A percentile compares a stretch with the other conserved stretches of the same genome.
Conservation (phyloP, 2,329 filamentous ascomycete species). For the Pseudogymnoascus verrucosus region DNA sequence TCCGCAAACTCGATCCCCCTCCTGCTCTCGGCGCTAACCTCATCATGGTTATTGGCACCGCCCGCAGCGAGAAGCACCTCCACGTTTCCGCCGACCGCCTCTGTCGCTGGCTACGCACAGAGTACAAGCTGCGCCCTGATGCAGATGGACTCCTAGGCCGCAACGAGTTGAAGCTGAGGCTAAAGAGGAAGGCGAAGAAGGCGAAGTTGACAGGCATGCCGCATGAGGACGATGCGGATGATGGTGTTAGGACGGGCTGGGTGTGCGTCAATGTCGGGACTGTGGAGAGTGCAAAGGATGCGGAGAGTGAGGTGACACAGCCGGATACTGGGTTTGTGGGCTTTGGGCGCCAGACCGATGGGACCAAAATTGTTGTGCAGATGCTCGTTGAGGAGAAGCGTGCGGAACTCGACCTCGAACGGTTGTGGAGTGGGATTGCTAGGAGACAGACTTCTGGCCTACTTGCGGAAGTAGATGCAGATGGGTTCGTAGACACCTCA, state of each 20-base stretch:
- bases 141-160: conserved; percentile 85
- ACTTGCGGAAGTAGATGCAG: neutral
- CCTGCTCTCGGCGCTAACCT: conserved; percentile 81
- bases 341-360: conserved; percentile 55
- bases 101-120: conserved; percentile 72
- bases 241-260: conserved; percentile 90
- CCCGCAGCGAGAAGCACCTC: conserved; percentile 85
- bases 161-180: conserved; percentile 83
- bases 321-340: conserved; percentile 58
- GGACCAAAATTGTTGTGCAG: conserved; percentile 59
- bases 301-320: conserved; percentile 32
- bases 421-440: conserved; percentile 42
- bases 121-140: conserved; percentile 63
- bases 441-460: conserved; percentile 9
- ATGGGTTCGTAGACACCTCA: neutral
- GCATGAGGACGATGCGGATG: conserved; percentile 57
- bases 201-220: conserved; percentile 69
- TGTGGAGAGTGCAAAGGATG: conserved; percentile 46
- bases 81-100: conserved; percentile 87
- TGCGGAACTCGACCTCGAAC: conserved; percentile 57
- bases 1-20: conserved; percentile 76
- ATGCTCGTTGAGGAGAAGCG: conserved; percentile 66
- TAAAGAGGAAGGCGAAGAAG: conserved; percentile 70
- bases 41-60: conserved; percentile 87
- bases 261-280: conserved; percentile 85